Conservation (phyloP, 441 rosid genomes). For the Aleurites moluccanus region DNA sequence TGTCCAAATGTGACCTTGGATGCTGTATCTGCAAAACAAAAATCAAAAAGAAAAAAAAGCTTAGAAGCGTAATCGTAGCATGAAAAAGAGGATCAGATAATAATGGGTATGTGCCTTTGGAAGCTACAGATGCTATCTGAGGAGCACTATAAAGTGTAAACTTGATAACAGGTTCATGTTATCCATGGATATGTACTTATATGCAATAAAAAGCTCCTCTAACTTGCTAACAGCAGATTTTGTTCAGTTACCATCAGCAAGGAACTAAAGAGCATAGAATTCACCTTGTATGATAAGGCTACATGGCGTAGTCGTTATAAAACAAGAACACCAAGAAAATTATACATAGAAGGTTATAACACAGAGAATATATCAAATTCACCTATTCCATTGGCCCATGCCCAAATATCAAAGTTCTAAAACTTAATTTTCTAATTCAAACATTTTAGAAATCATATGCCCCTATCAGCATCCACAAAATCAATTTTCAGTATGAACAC, state of each 20-base stretch:
- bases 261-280: neutral
- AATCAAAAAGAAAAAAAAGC: neutral
- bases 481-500: neutral
- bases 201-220: neutral
- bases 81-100: neutral
- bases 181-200: neutral
- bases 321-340: neutral
- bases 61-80: too few relatives aligned
- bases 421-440: neutral
- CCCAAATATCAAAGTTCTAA: neutral
- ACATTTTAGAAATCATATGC: neutral
- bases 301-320: neutral
- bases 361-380: neutral
- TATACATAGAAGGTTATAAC: neutral
- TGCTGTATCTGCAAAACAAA: conserved; percentile 73
- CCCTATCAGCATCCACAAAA: neutral
- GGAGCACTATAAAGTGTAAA: neutral
- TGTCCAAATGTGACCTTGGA: conserved; percentile 70
- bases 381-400: neutral
- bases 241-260: neutral
- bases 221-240: neutral
- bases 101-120: neutral
- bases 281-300: too few relatives aligned
- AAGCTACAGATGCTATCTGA: neutral
- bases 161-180: neutral